phyloP scores from a whole-genome alignment of 1,284 basidiomycete genomes.

The Marasmius tenuissimus region DNA sequence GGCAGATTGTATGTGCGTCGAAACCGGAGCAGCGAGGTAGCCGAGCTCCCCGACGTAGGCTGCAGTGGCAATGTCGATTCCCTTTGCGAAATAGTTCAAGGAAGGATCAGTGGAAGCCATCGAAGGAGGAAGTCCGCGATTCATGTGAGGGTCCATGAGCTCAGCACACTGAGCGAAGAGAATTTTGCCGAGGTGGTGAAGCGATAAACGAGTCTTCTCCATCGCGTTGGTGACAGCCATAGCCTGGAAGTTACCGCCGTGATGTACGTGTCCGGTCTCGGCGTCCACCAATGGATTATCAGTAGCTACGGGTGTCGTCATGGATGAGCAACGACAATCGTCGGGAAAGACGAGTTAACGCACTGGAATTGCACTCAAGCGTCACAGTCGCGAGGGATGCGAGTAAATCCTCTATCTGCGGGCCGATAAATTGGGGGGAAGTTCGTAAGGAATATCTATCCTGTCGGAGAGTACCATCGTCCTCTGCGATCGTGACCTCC shows the following conservation, averaged over 20 bases:
- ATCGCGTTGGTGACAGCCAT: conserved; percentile 86
- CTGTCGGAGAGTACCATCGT: conserved; percentile 61
- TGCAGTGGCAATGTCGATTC: conserved; percentile 82
- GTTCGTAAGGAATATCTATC: conserved; percentile 76
- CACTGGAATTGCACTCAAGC: conserved; percentile 85
- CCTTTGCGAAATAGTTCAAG: conserved; percentile 83
- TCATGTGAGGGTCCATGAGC: conserved; percentile 79
- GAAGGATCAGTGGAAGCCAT: conserved; percentile 83
- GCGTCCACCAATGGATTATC: conserved; percentile 77
- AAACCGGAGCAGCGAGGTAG: conserved; percentile 80
- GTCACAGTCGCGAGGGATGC: conserved; percentile 63
- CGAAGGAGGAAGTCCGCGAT: conserved; percentile 79
- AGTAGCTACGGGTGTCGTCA: conserved; percentile 45
- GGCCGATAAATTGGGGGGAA: conserved; percentile 83
- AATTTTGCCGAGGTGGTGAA: conserved; percentile 83
- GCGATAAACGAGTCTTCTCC: conserved; percentile 82
- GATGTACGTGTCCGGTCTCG: conserved; percentile 66
- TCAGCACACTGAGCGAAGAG: conserved; percentile 85
- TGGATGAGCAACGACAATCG: conserved; percentile 12
- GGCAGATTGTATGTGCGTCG: conserved; percentile 84
- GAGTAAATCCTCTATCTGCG: conserved; percentile 82
- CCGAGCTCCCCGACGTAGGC: conserved; percentile 83
- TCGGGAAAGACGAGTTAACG: conserved; percentile 27
- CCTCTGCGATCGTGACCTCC: conserved; percentile 65
- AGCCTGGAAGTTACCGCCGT: conserved; percentile 88